Base-by-base conservation (phyloP, 352 stramenopile genomes). In the Phytophthora multivora region DNA sequence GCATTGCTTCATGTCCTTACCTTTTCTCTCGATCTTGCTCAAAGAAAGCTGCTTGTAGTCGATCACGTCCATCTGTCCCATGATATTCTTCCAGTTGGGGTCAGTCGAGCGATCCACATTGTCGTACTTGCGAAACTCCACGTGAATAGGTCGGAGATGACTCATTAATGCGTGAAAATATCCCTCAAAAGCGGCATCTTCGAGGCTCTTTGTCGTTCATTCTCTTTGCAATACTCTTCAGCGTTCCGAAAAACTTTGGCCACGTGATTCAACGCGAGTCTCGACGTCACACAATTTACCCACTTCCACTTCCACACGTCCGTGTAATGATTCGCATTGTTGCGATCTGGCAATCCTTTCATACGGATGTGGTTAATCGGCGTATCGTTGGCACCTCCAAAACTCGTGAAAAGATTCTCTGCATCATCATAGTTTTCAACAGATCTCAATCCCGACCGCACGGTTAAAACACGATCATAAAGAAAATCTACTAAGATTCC, bases 121-220 rank as follows among this genome's bases (percentile, higher is more conserved):
- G 5, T 53, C 42, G 36, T 61, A 61, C 11, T 46, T 30, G 33
- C 15, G 35, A 47, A 28, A 48, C 3, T 40, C 25, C 5, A 48
- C 33, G 1, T n/a, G 15, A 36, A 42, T 47, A 2, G 53, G 11
- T 31, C 12, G 53, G 23, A n/a, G 31, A 21, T 25, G 3, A 8
- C 23, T 15, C 15, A 62, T n/a, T 28, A 62, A 19, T 0, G 43
- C 9, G 21, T 54, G 53, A 9, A 53, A 52, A 33, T 53, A 48
- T 41, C 31, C 31, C 33, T 52, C 52, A 9, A 52, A 36, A 1
- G 33, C 53, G 5, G 35, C 42, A 23, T 16, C 53, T 45, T 50
- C 52, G 35, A 58, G 51, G 15, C 15, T 10, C 21, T 19, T n/a
- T 16, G 21, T 60, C 52, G 4, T 51, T 60, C 42, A 52, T 48